Evolutionary conservation across 306 rosid species (phyloP).

Genomic region (Phaseolus lunatus): DNA sequence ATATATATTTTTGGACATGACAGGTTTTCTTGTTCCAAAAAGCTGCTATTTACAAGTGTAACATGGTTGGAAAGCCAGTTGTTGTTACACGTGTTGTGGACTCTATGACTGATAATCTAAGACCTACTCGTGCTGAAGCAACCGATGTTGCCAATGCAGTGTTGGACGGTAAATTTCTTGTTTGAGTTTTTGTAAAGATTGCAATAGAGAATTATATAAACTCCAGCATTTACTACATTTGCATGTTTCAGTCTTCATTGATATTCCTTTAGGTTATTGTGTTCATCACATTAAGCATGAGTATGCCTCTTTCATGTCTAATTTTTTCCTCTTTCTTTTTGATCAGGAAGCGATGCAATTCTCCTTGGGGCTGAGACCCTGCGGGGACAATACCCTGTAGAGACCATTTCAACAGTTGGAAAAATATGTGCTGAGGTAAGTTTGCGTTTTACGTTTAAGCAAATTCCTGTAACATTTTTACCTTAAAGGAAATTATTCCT

Average conservation of each 20-base stretch:
- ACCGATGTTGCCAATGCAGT: slow-evolving; percentile 99
- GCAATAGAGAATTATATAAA: not conserved
- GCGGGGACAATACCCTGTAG: slow-evolving; percentile 90
- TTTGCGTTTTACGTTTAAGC: slow-evolving; percentile 31
- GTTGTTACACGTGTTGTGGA: slow-evolving; percentile 98
- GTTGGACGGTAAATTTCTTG: slow-evolving; percentile 70
- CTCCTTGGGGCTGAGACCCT: slow-evolving; percentile 97
- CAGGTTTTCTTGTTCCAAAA: slow-evolving; percentile 95
- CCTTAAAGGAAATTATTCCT: not conserved
- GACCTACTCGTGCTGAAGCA: slow-evolving; percentile 99
- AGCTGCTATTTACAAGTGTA: slow-evolving; percentile 95
- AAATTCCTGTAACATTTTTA: not conserved
- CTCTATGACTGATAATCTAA: slow-evolving; percentile 92
- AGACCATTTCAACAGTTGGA: slow-evolving; percentile 88
- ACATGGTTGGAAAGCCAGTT: slow-evolving; percentile 98
- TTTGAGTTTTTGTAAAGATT: slow-evolving; percentile 15
- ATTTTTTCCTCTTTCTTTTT: slow-evolving; percentile 29
- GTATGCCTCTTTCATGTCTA: slow-evolving; percentile 35
- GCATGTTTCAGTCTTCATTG: slow-evolving; percentile 27
- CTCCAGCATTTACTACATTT: not conserved
- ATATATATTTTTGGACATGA: slow-evolving; percentile 32
- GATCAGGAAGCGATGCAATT: slow-evolving; percentile 93
- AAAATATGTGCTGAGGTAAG: slow-evolving; percentile 89
- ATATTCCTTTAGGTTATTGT: slow-evolving; percentile 31
- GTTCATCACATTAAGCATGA: slow-evolving; percentile 27